Percentiles rank a stretch among this genome's conserved stretches.
Evolutionary conservation across 2,329 filamentous ascomycete species (phyloP).

Genomic region (Neofusicoccum parvum): DNA sequence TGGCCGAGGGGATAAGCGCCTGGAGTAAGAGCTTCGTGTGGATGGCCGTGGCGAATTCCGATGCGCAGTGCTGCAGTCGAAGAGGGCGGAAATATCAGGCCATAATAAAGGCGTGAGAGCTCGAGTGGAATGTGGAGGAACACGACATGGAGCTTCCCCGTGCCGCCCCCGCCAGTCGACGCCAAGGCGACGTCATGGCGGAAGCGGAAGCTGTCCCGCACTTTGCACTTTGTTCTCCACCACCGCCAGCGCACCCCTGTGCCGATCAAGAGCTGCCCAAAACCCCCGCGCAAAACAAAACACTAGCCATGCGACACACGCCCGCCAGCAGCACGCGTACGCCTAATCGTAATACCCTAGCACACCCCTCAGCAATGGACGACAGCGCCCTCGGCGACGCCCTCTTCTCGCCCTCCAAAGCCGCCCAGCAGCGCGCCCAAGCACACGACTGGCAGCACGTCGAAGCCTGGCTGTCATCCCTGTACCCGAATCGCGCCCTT

Average conservation of each 20-base stretch:
- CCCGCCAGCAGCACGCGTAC: not conserved
- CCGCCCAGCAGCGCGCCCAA: conserved; percentile 74
- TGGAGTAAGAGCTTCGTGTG: not conserved
- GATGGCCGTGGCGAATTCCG: not conserved
- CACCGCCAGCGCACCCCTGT: not conserved
- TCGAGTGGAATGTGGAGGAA: not conserved
- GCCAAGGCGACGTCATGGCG: conserved; percentile 17
- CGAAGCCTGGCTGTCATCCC: conserved; percentile 73
- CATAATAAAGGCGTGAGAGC: not conserved
- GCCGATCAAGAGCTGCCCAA: conserved; percentile 12
- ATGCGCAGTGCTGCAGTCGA: not conserved
- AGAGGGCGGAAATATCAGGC: not conserved
- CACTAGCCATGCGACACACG: not conserved
- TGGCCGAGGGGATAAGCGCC: not conserved
- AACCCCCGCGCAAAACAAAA: conserved; percentile 2
- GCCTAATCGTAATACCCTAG: not conserved
- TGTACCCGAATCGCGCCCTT: conserved; percentile 66
- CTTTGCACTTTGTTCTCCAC: conserved; percentile 5
- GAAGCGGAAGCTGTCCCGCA: conserved; percentile 9
- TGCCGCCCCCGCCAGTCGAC: conserved; percentile 9
- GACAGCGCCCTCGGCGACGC: conserved; percentile 42
- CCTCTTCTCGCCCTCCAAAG: conserved; percentile 63
- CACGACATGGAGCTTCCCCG: not conserved
- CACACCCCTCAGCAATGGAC: not conserved
- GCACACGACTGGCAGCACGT: conserved; percentile 91